These are phyloP conservation scores for Peniophora sp. DNA, from an alignment of 1,284 basidiomycete genomes.

Conservation along the genomic window DNA sequence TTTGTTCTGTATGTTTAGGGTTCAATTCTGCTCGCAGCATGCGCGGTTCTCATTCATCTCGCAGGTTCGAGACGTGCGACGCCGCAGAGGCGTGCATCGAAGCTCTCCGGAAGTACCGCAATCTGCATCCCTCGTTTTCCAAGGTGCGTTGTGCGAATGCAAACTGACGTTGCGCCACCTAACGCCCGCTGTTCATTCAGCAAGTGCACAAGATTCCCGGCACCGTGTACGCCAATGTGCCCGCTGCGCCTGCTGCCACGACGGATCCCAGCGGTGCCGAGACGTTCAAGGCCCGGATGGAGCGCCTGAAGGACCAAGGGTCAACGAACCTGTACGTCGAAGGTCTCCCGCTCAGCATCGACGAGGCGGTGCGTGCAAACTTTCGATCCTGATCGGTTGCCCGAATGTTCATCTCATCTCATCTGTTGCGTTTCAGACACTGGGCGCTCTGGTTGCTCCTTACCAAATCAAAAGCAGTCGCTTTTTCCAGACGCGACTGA, in stretches of 20 bases:
- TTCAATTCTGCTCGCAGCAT: constrained; percentile 1
- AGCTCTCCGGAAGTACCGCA: constrained; percentile 54
- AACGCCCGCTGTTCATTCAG: constrained; percentile 22
- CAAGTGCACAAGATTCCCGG: constrained; percentile 76
- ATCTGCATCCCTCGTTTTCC: constrained; percentile 70
- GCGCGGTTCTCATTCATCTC: constrained; percentile 1
- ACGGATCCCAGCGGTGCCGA: constrained; percentile 25
- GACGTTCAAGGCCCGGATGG: constrained; percentile 67
- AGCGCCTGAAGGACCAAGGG: constrained; percentile 47
- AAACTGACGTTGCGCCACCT: background rate
- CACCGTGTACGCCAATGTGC: constrained; percentile 37
- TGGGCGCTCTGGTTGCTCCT: constrained; percentile 51
- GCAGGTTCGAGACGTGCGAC: constrained; percentile 54
- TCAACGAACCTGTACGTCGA: constrained; percentile 74
- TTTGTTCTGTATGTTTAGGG: constrained; percentile 59
- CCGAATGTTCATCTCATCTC: background rate
- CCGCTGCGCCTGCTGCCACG: constrained; percentile 7
- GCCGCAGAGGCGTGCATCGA: constrained; percentile 65
- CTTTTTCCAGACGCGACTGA: constrained; percentile 67
- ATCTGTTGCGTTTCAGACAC: constrained; percentile 29
- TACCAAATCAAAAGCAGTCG: constrained; percentile 63
- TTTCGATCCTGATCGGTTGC: background rate
- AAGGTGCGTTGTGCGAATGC: constrained; percentile 25
- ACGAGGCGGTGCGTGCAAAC: constrained; percentile 26
- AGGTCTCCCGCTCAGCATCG: constrained; percentile 56